A percentile compares a stretch with the other conserved stretches of the same genome.
phyloP scores from a whole-genome alignment of 768 basidiomycete species.

The Xanthoconium stramineum region DNA sequence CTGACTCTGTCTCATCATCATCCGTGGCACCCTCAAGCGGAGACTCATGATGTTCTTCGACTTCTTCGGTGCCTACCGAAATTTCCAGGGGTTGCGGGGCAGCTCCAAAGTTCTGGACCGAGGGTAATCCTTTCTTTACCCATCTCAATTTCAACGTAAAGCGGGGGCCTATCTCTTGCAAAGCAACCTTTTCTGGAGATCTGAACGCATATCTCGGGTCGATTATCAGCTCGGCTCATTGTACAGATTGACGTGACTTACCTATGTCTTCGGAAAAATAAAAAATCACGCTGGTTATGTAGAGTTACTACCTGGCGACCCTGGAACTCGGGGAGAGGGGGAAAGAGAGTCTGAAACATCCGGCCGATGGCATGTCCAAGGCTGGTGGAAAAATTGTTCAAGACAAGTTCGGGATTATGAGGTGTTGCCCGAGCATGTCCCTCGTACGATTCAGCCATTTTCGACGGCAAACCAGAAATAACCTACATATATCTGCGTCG shows the following conservation, averaged over 20 bases:
- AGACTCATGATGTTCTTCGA: constrained; percentile 17
- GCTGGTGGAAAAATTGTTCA: constrained; percentile 92
- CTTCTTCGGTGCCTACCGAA: constrained; percentile 41
- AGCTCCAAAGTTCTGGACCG: constrained; percentile 68
- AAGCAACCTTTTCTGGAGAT: constrained; percentile 82
- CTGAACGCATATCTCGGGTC: constrained; percentile 80
- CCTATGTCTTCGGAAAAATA: constrained; percentile 96
- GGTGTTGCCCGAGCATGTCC: constrained; percentile 91
- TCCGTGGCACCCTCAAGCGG: constrained; percentile 12
- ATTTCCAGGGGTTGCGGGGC: constrained; percentile 55
- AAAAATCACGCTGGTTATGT: constrained; percentile 96
- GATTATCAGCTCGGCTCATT: constrained; percentile 5
- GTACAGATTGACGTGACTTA: constrained; percentile 33
- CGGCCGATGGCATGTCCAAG: constrained; percentile 92
- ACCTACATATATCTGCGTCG: constrained; percentile 81
- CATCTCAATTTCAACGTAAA: constrained; percentile 93
- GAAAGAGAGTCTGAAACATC: constrained; percentile 96
- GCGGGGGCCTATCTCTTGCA: constrained; percentile 97
- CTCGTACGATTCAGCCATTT: constrained; percentile 36
- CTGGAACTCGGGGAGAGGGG: constrained; percentile 91
- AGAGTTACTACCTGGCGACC: constrained; percentile 96
- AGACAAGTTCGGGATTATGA: constrained; percentile 91
- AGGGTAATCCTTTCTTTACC: constrained; percentile 84
- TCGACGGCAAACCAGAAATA: not conserved
- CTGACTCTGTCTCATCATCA: constrained; percentile 16